Conservation (phyloP, 139 green algal species). For the Medakamo hakoo region DNA sequence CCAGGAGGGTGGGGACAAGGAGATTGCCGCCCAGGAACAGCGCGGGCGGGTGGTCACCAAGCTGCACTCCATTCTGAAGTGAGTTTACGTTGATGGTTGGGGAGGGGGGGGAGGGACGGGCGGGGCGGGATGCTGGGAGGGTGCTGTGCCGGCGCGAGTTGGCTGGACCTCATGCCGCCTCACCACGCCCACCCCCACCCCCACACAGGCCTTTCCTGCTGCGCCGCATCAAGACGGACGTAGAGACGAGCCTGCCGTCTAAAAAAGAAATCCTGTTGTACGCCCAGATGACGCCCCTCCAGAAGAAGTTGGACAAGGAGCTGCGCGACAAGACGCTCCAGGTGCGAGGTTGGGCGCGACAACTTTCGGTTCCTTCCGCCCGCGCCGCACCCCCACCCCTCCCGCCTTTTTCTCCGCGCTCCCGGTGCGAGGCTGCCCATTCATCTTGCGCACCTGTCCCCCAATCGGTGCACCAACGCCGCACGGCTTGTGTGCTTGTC, state of each 20-base stretch:
- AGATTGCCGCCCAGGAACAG: constrained; percentile 58
- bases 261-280: constrained; percentile 87
- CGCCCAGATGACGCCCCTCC: constrained; percentile 52
- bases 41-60: constrained; percentile 55
- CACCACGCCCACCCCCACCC: not conserved
- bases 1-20: constrained; percentile 23
- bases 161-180: not conserved
- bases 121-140: not conserved
- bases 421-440: no score
- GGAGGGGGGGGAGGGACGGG: not conserved
- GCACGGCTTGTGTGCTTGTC: no score
- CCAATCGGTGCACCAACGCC: no score
- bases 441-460: no score
- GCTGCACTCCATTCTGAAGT: constrained; percentile 75
- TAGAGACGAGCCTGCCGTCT: constrained; percentile 59
- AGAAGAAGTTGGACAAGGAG: constrained; percentile 60
- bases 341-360: constrained; percentile 25
- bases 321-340: constrained; percentile 52
- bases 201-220: constrained; percentile 63
- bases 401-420: not conserved
- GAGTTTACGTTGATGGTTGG: not conserved
- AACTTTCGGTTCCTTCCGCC: not conserved
- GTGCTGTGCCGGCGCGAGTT: not conserved
- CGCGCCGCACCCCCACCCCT: not conserved
- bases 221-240: constrained; percentile 75